Evolutionary conservation across 495 filamentous ascomycete species (phyloP), one percentile per base, ranked within the genome.

Genomic region (Xylaria venustula): DNA sequence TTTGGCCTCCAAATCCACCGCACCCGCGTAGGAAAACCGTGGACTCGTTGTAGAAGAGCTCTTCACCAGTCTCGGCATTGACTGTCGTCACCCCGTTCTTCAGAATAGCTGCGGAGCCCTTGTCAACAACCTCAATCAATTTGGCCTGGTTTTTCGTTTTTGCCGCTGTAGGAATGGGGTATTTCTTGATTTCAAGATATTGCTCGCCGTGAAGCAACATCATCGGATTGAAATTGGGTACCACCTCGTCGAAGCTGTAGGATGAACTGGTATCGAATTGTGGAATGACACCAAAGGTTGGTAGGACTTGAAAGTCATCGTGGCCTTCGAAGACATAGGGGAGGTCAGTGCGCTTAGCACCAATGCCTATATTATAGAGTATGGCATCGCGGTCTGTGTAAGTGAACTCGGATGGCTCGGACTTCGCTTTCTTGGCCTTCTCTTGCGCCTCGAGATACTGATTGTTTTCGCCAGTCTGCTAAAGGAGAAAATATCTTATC

Each of bases 141-240:
- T 88, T 89, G 54, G 88, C 89, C 77, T 88, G 89, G 63, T 89
- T 92, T 71, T 92, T 74, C 37, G 95, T 88, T 40, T 85, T 88
- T 48, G 84, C 91, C 48, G 87, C 82, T 51, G 94, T 98, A 30
- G 95, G 94, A 74, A 98, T 92, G 49, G 95, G 94, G 80, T 86
- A 97, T 75, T 93, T 90, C 72, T 88, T 88, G 72, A 98, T 85
- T 75, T 98, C 95, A 65, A 98, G 90, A 83, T 93, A 98, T 78
- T 98, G 94, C 79, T 98, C 94, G 68, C 94, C 94, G 81, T 98
- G 94, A 19, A 98, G 88, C 51, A 98, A 86, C 93, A 98, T 97
- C 95, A 97, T 98, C 63, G 93, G 93, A 5, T 84, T 90, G 84
- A 96, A 98, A 79, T 98, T 91, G 70, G 92, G 91, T 42, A 98